phyloP scores from a whole-genome alignment of 116 monocot genomes.

The Phalaenopsis hybrid region DNA sequence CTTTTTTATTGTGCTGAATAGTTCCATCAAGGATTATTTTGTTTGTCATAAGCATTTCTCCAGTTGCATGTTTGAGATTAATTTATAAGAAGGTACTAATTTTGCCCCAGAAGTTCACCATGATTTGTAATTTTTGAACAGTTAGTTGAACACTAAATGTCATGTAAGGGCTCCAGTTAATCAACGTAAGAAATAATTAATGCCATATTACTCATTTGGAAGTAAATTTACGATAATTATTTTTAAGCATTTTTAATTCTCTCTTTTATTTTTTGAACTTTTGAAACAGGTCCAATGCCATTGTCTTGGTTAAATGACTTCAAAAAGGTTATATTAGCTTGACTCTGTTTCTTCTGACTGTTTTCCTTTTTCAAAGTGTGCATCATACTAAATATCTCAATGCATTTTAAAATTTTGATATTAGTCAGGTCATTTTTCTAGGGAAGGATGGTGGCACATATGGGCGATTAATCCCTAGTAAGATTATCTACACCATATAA shows the following conservation, averaged over 20 bases:
- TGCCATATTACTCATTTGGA: neutral
- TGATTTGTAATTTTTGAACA: neutral
- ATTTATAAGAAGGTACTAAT: neutral
- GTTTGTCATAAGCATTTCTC: neutral
- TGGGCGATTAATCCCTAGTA: constrained; percentile 60
- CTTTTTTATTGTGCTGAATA: neutral
- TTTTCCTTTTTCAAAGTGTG: neutral
- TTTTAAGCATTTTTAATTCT: neutral
- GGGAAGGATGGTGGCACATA: constrained; percentile 47
- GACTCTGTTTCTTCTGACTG: neutral
- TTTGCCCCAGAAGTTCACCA: neutral
- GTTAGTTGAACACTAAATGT: neutral
- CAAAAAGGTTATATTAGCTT: constrained; percentile 29
- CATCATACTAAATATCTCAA: neutral
- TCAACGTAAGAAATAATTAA: neutral
- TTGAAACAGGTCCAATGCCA: constrained; percentile 54
- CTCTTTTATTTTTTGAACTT: constrained; percentile 3
- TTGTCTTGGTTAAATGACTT: constrained; percentile 65
- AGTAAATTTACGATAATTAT: neutral
- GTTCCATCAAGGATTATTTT: neutral
- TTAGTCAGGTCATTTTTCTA: constrained; percentile 48
- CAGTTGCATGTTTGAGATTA: neutral
- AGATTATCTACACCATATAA: constrained; percentile 2
- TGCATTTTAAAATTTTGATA: constrained; percentile 1
- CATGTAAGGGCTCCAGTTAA: neutral